Conservation (phyloP, 1,139 yeast species). For the Meyerozyma athensensis region DNA sequence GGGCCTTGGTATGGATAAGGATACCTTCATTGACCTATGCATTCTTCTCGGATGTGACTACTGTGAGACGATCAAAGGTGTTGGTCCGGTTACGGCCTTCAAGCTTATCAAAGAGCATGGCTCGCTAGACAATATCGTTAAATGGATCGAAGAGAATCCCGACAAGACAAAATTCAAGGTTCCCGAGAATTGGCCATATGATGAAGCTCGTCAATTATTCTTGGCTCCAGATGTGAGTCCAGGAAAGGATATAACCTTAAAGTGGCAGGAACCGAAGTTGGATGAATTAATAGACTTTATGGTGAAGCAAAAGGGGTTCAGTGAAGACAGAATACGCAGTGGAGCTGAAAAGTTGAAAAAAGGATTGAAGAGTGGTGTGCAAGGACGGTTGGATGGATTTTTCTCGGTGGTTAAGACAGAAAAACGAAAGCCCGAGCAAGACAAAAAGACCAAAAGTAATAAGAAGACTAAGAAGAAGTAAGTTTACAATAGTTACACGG, state of each 20-base stretch:
- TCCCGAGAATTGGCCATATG: constrained; percentile 94
- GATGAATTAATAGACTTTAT: constrained; percentile 68
- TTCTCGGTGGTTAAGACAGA: constrained; percentile 53
- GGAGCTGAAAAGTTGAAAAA: constrained; percentile 85
- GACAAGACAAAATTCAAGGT: constrained; percentile 68
- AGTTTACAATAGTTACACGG: neutral
- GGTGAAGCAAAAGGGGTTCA: constrained; percentile 79
- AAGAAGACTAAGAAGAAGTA: constrained; percentile 8
- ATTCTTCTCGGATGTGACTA: constrained; percentile 95
- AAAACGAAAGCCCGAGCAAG: constrained; percentile 1
- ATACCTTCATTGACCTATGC: constrained; percentile 84
- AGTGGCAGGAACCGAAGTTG: constrained; percentile 78
- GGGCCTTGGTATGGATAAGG: constrained; percentile 66
- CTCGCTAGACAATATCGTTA: constrained; percentile 71
- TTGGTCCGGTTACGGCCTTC: constrained; percentile 92
- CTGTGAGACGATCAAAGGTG: constrained; percentile 90
- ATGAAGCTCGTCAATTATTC: constrained; percentile 82
- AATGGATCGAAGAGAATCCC: constrained; percentile 54
- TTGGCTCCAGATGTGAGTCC: constrained; percentile 71
- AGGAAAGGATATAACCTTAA: constrained; percentile 57
- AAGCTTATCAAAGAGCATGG: constrained; percentile 85
- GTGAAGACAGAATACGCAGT: constrained; percentile 82
- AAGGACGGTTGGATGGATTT: constrained; percentile 89
- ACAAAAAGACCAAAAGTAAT: constrained; percentile 11
- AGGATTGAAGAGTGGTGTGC: constrained; percentile 80